Evolutionary conservation across 495 filamentous ascomycete genomes (phyloP), one percentile per base, ranked within the genome.

Genomic region (Podospora comata): DNA sequence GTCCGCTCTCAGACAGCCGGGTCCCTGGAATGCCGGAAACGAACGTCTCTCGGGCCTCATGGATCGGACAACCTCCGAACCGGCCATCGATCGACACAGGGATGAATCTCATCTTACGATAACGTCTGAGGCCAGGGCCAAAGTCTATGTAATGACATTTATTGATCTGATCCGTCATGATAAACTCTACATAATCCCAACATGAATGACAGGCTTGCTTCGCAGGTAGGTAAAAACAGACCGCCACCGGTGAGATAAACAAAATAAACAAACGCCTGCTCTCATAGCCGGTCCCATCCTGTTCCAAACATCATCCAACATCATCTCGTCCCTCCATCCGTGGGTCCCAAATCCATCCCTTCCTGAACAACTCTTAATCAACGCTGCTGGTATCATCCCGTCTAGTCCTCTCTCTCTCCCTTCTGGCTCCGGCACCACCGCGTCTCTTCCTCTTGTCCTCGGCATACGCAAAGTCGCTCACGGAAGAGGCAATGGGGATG

Each of bases 401-500:
- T 48, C 39, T 48, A 11, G 39, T 28, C 5, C 27, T 30, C 71
- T 60, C 66, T 67, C 27, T 64, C 20, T 32, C 20, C 59, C 70
- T 65, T 56, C 73, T 70, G 19, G 70, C 69, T 11, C 71, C 75
- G 4, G 67, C 75, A 7, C 72, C 75, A 15, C 64, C 73, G 15
- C 75, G 64, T 70, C 70, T 74, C 71, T 76, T 78, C n/a, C 76
- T 65, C 71, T 72, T 78, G 67, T 78, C 74, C 65, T 79, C 74
- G 4, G 72, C 66, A 63, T 78, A 79, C 55, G 77, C 67, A 32
- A 73, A 70, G 59, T 79, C 76, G 20, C 65, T 75, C 16, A 66
- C 65, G 15, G 71, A 27, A 39, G 67, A 62, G 20, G 62, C 58
- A 48, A 44, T 60, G 30, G 94, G 77, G 1, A 91, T 92, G 0